Conservation (phyloP, 257 asterid genomes). For the Galeopsis tetrahit region DNA sequence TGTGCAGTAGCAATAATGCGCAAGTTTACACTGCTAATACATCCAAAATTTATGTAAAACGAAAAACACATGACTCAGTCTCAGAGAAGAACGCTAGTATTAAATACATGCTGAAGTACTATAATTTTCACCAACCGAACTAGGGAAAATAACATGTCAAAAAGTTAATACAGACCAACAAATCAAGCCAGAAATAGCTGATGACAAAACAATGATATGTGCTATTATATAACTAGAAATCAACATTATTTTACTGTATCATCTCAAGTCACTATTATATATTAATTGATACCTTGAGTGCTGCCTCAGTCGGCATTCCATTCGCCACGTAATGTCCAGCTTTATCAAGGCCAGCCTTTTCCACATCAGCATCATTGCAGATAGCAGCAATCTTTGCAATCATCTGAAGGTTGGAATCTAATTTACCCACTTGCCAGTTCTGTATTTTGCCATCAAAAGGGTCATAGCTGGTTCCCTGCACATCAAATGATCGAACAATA, state of each 20-base stretch:
- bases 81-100: background rate
- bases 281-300: conserved; percentile 71
- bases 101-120: background rate
- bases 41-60: background rate
- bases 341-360: conserved; percentile 65
- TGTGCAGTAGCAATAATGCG: conserved; percentile 4
- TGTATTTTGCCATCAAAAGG: conserved; percentile 90
- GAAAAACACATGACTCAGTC: background rate
- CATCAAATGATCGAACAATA: conserved; percentile 62
- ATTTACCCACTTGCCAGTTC: conserved; percentile 68
- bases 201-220: background rate
- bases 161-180: conserved; percentile 14
- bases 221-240: background rate
- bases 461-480: conserved; percentile 83
- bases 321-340: conserved; percentile 69
- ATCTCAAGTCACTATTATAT: conserved; percentile 11
- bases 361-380: conserved; percentile 95
- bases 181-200: background rate
- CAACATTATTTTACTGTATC: background rate
- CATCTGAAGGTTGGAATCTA: conserved; percentile 85
- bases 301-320: conserved; percentile 98
- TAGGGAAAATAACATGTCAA: background rate
- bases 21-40: background rate
- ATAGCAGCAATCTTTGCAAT: conserved; percentile 94
- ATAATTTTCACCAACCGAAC: conserved; percentile 5